Conservation (phyloP, 306 rosid species). For the Parietaria judaica region DNA sequence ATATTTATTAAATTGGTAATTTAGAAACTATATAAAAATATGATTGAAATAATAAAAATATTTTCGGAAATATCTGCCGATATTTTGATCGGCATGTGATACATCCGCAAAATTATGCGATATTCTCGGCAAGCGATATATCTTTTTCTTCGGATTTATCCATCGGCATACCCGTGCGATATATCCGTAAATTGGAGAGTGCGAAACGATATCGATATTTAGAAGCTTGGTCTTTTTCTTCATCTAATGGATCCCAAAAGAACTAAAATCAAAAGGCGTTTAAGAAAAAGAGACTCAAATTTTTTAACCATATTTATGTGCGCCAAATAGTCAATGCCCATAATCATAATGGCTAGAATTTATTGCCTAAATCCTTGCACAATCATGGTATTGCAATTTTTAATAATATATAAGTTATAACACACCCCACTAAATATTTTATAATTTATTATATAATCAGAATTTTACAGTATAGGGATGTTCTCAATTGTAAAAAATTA, state of each 20-base stretch:
- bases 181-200: no score
- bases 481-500: neutral
- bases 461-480: neutral
- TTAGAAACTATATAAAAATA: no score
- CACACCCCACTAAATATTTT: conserved; percentile 3
- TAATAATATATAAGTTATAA: neutral
- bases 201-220: no score
- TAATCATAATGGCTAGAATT: conserved; percentile 3
- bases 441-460: neutral
- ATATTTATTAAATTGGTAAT: no score
- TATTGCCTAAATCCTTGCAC: neutral
- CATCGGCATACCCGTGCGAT: no score
- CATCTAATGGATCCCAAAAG: conserved; percentile 5
- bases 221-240: neutral
- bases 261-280: conserved; percentile 8
- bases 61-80: no score
- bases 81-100: no score
- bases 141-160: no score
- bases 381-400: conserved; percentile 1
- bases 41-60: no score
- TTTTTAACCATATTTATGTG: neutral
- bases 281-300: neutral
- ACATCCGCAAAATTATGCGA: no score
- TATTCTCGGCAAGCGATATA: no score
- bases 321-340: conserved; percentile 7